Conservation (phyloP, 2,329 filamentous ascomycete species). For the Colletotrichum zoysiae region DNA sequence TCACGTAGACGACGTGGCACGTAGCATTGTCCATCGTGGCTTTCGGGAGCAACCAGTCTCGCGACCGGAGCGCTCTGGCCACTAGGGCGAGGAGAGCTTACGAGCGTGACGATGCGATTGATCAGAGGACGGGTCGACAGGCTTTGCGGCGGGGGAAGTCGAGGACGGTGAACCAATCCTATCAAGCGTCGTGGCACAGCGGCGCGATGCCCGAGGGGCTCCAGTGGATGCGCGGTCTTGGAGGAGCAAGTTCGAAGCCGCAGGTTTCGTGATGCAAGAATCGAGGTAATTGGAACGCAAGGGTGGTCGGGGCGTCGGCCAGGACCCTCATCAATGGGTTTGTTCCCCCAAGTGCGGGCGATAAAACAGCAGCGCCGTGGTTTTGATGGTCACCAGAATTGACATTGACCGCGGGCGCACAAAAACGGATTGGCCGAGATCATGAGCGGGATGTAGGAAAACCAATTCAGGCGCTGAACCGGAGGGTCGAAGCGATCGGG, state of each 20-base stretch:
- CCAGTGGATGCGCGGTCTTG: conserved; percentile 19
- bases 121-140: neutral
- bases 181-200: conserved; percentile 15
- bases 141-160: conserved; percentile 32
- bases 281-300: conserved; percentile 25
- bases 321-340: conserved; percentile 27
- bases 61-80: conserved; percentile 70
- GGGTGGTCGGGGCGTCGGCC: conserved; percentile 20
- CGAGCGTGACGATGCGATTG: conserved; percentile 27
- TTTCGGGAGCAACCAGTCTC: conserved; percentile 70
- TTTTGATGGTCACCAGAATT: conserved; percentile 20
- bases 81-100: conserved; percentile 47
- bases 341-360: conserved; percentile 21
- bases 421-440: conserved; percentile 8
- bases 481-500: conserved; percentile 14
- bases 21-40: conserved; percentile 69
- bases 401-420: conserved; percentile 30
- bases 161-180: conserved; percentile 37
- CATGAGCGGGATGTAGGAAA: conserved; percentile 15
- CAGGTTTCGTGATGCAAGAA: conserved; percentile 5
- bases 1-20: conserved; percentile 72
- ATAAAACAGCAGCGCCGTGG: conserved; percentile 22
- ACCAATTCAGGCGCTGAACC: conserved; percentile 15
- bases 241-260: conserved; percentile 5
- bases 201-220: conserved; percentile 16